phyloP scores from a whole-genome alignment of 345 rosid species.

The Linum lewisii region DNA sequence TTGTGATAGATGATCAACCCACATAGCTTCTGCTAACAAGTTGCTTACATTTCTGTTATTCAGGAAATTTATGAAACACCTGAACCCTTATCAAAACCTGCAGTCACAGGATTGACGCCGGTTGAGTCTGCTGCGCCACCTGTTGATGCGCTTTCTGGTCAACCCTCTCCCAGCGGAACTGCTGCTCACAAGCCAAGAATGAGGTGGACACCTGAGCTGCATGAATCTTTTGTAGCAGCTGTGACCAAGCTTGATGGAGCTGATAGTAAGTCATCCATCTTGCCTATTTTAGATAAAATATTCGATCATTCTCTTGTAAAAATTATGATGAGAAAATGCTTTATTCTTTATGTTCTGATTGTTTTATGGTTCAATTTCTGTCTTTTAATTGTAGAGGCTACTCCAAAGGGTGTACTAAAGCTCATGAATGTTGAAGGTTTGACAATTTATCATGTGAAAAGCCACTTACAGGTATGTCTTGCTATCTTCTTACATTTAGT shows the following conservation, averaged over 20 bases:
- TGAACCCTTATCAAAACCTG: slow-evolving; percentile 25
- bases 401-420: slow-evolving; percentile 84
- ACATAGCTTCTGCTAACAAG: slow-evolving; percentile 9
- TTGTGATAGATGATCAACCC: background rate
- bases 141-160: slow-evolving; percentile 34
- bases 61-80: slow-evolving; percentile 68
- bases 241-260: slow-evolving; percentile 79
- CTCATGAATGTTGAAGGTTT: slow-evolving; percentile 83
- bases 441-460: slow-evolving; percentile 90
- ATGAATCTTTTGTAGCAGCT: slow-evolving; percentile 58
- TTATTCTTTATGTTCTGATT: background rate
- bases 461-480: slow-evolving; percentile 78
- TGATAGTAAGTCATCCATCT: slow-evolving; percentile 52
- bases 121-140: slow-evolving; percentile 30
- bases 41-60: slow-evolving; percentile 17
- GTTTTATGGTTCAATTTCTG: slow-evolving; percentile 4
- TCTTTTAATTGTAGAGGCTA: slow-evolving; percentile 58
- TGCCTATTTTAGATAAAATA: slow-evolving; percentile 5
- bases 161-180: slow-evolving; percentile 32
- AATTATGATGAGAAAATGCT: no score
- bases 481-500: background rate
- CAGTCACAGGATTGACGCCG: slow-evolving; percentile 21
- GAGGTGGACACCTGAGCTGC: slow-evolving; percentile 97
- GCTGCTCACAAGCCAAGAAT: slow-evolving; percentile 63
- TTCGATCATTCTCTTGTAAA: no score